These are phyloP conservation scores for Candida peoriensis DNA, from an alignment of 805 yeast genomes.

Conservation along the genomic window DNA sequence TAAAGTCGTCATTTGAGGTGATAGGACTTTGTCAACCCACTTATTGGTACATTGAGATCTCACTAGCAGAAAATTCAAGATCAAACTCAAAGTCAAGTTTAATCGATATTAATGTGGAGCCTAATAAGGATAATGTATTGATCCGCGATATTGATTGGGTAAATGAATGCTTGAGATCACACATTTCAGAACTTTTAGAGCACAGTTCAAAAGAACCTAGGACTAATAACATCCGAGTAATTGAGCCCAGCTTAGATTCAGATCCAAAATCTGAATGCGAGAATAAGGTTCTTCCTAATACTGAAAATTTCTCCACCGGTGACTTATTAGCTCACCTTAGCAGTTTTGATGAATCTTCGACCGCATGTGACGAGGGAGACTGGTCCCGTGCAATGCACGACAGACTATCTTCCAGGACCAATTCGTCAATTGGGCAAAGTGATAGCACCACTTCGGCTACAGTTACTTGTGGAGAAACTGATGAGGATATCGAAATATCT, in stretches of 20 bases:
- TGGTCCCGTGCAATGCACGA: constrained; percentile 11
- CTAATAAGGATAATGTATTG: no score
- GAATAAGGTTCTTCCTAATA: neutral
- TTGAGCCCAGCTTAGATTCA: neutral
- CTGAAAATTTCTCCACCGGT: neutral
- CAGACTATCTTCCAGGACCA: constrained; percentile 4
- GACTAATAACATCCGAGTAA: neutral
- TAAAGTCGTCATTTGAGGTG: no score
- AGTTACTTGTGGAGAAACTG: neutral
- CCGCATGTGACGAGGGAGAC: constrained; percentile 2
- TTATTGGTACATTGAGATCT: no score
- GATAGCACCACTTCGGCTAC: neutral
- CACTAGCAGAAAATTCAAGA: no score
- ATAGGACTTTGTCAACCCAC: no score
- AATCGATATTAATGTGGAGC: no score
- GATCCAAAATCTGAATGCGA: no score
- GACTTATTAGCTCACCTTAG: neutral
- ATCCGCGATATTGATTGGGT: no score
- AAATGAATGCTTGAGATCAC: neutral
- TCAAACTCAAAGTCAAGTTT: no score
- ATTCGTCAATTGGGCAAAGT: constrained; percentile 1
- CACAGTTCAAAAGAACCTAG: neutral
- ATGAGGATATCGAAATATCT: constrained; percentile 10
- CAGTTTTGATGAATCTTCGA: neutral
- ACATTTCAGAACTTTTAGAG: neutral